A percentile compares a stretch with the other conserved stretches of the same genome.
phyloP scores from a whole-genome alignment of 495 filamentous ascomycete species.

The Collariella sp. region DNA sequence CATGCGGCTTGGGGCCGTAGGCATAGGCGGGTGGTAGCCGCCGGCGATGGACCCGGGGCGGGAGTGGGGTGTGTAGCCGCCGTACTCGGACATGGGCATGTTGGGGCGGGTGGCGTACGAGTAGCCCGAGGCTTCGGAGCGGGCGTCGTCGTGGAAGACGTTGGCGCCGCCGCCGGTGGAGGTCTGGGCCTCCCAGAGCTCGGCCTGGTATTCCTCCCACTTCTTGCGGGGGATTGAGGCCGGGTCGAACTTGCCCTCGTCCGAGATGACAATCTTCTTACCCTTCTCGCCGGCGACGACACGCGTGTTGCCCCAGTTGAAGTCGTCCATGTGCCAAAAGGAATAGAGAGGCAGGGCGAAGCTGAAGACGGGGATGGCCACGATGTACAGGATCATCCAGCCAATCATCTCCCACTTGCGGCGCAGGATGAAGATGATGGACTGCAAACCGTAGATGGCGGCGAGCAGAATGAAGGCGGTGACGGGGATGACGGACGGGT shows the following conservation, averaged over 20 bases:
- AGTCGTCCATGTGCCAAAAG: slow-evolving; percentile 99
- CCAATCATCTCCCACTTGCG: slow-evolving; percentile 99
- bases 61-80: slow-evolving; percentile 40
- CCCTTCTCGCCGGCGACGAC: slow-evolving; percentile 95
- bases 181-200: slow-evolving; percentile 92
- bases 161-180: not conserved
- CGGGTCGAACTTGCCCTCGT: slow-evolving; percentile 98
- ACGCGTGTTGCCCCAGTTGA: slow-evolving; percentile 95
- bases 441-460: slow-evolving; percentile 93
- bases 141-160: slow-evolving; percentile 57
- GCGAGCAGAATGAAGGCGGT: slow-evolving; percentile 84
- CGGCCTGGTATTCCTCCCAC: slow-evolving; percentile 98
- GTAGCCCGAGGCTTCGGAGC: slow-evolving; percentile 82
- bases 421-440: slow-evolving; percentile 90
- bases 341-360: slow-evolving; percentile 87
- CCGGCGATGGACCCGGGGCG: slow-evolving; percentile 73
- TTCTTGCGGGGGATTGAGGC: slow-evolving; percentile 87
- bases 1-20: slow-evolving; percentile 46
- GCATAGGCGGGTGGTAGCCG: slow-evolving; percentile 34
- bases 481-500: slow-evolving; percentile 58
- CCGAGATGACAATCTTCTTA: slow-evolving; percentile 83
- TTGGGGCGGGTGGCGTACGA: slow-evolving; percentile 80
- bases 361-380: slow-evolving; percentile 87
- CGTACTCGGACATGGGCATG: slow-evolving; percentile 53
- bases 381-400: slow-evolving; percentile 95